Percentiles rank a stretch among this genome's conserved stretches.
phyloP scores from a whole-genome alignment of 805 yeast genomes.

The Candida xiaguanensis region DNA sequence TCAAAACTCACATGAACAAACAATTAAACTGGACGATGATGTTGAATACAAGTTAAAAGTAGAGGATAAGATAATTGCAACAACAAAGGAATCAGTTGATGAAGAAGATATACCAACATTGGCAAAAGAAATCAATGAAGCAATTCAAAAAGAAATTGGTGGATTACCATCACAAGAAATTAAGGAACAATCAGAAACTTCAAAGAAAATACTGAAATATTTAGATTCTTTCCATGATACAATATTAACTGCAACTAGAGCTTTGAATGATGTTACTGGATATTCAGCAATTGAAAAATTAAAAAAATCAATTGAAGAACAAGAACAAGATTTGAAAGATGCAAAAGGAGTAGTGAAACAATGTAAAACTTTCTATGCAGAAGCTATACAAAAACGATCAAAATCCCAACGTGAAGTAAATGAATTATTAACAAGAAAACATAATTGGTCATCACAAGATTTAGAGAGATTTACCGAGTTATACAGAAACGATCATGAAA shows the following conservation, averaged over 20 bases:
- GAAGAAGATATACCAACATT: conserved; percentile 6
- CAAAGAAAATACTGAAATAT: conserved; percentile 43
- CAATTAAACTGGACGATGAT: not conserved
- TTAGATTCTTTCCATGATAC: conserved; percentile 56
- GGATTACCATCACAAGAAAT: conserved; percentile 47
- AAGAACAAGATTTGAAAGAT: conserved; percentile 49
- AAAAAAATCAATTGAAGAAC: conserved; percentile 53
- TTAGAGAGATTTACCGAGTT: conserved; percentile 79
- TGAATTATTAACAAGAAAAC: conserved; percentile 80
- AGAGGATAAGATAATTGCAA: conserved; percentile 8
- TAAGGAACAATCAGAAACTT: conserved; percentile 29
- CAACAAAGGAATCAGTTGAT: conserved; percentile 6
- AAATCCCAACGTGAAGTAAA: conserved; percentile 80
- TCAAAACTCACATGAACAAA: conserved; percentile 5
- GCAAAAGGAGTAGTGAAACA: conserved; percentile 46
- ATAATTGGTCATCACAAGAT: conserved; percentile 75
- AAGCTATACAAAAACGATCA: conserved; percentile 62
- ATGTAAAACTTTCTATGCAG: conserved; percentile 50
- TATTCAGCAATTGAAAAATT: conserved; percentile 75
- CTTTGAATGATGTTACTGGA: conserved; percentile 89
- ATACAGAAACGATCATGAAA: conserved; percentile 75
- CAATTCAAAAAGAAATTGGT: conserved; percentile 16
- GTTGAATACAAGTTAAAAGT: conserved; percentile 1
- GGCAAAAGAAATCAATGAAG: conserved; percentile 10
- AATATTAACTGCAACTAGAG: conserved; percentile 55